These are phyloP conservation scores for Astrothelium subdiscretum DNA, from an alignment of 495 filamentous ascomycete species.

Conservation along the genomic window DNA sequence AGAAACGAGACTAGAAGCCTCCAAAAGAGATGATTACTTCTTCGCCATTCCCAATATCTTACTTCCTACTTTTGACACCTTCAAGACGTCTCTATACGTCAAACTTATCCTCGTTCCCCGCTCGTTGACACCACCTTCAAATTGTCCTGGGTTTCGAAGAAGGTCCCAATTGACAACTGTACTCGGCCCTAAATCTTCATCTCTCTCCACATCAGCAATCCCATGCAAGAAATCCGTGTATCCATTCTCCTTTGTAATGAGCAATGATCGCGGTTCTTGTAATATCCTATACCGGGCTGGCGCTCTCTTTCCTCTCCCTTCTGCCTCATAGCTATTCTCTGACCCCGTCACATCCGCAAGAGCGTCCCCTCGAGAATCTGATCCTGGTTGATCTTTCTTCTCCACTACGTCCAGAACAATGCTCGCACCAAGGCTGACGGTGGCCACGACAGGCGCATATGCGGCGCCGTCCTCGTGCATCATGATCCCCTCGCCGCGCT, in stretches of 20 bases:
- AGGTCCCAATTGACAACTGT: conserved; percentile 77
- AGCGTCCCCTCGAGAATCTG: too few species aligned
- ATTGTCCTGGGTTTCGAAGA: conserved; percentile 49
- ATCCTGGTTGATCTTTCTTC: conserved; percentile 36
- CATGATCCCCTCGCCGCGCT: conserved; percentile 83
- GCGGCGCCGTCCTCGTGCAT: conserved; percentile 87
- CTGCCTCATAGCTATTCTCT: conserved; percentile 18
- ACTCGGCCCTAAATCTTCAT: conserved; percentile 26
- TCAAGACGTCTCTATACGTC: conserved; percentile 87
- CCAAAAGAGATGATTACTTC: not conserved
- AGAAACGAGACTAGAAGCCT: not conserved
- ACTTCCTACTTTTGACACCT: conserved; percentile 38
- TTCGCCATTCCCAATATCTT: conserved; percentile 16
- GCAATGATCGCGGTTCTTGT: conserved; percentile 60
- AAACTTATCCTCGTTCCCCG: conserved; percentile 67
- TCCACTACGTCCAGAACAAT: conserved; percentile 70
- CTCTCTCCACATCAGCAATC: conserved; percentile 25
- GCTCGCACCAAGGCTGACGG: conserved; percentile 68
- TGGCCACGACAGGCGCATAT: conserved; percentile 80
- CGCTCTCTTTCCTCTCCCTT: conserved; percentile 17
- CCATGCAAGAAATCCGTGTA: conserved; percentile 30
- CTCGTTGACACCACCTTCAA: conserved; percentile 43
- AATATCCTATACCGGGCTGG: conserved; percentile 50
- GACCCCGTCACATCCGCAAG: too few species aligned
- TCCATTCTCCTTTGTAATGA: conserved; percentile 25